Conservation (phyloP, 2,329 filamentous ascomycete genomes). For the Clarireedia paspali region DNA sequence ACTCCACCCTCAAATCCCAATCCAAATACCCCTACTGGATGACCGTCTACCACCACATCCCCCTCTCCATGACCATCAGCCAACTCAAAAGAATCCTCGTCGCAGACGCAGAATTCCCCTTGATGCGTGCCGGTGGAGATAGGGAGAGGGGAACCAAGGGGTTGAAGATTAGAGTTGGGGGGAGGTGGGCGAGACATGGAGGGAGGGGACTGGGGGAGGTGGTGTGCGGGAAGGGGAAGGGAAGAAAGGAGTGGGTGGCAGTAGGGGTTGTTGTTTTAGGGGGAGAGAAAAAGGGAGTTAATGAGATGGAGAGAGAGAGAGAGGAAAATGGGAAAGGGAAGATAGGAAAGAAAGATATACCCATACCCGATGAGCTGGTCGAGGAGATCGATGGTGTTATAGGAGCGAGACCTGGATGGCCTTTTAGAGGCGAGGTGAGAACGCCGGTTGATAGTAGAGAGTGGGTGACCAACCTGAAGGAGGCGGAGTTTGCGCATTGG, state of each 20-base stretch:
- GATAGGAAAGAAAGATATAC: too few species aligned
- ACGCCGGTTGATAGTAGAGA: background rate
- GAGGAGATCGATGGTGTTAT: background rate
- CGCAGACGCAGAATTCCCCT: background rate
- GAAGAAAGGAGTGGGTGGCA: background rate
- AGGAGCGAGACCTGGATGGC: conserved; percentile 1
- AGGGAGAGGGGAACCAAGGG: background rate
- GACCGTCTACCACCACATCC: too few species aligned
- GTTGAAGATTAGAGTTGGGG: background rate
- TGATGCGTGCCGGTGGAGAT: background rate
- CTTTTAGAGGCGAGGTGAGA: background rate
- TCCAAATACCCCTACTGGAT: too few species aligned
- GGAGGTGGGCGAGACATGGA: background rate
- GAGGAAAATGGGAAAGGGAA: too few species aligned
- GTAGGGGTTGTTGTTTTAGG: background rate
- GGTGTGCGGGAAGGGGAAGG: too few species aligned
- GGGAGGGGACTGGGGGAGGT: background rate
- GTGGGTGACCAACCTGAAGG: background rate
- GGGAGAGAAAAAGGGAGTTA: too few species aligned
- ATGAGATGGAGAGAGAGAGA: too few species aligned
- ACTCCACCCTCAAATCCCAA: too few species aligned
- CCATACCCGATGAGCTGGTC: too few species aligned
- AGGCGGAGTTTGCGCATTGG: background rate
- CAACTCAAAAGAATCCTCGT: background rate
- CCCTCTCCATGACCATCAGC: background rate